A percentile compares a stretch with the other conserved stretches of the same genome.
These are phyloP conservation scores for Auricularia sp. DNA, from an alignment of 768 basidiomycete genomes.

Conservation along the genomic window DNA sequence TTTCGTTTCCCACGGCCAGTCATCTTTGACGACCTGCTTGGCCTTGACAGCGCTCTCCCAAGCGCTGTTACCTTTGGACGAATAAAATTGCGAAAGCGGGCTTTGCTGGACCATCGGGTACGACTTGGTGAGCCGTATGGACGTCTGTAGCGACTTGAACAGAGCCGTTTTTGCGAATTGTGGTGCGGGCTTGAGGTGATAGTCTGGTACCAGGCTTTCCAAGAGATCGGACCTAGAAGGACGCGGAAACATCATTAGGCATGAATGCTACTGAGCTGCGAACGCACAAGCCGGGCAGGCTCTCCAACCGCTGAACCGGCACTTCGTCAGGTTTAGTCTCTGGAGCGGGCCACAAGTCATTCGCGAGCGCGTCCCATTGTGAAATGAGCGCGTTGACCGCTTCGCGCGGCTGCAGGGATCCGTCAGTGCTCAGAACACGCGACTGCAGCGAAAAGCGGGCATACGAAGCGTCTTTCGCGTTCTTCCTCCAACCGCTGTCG, in stretches of 20 bases:
- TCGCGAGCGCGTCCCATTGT: neutral
- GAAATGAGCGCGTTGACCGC: neutral
- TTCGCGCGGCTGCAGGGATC: neutral
- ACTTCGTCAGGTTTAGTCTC: neutral
- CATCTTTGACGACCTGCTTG: neutral
- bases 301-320: neutral
- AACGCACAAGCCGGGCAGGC: neutral
- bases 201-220: neutral
- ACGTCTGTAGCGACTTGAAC: neutral
- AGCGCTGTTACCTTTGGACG: neutral
- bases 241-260: neutral
- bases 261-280: neutral
- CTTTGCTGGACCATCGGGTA: neutral
- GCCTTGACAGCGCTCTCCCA: neutral
- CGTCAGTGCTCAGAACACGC: neutral
- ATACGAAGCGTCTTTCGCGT: neutral
- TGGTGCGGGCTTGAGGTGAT: neutral
- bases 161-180: neutral
- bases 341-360: neutral
- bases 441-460: neutral
- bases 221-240: neutral
- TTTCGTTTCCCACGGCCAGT: conserved; percentile 1
- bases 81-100: neutral
- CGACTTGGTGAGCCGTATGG: neutral
- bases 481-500: neutral